Percentiles rank a stretch among this genome's conserved stretches.
phyloP scores from a whole-genome alignment of 495 filamentous ascomycete species.

The Tetracladium marchalianum region DNA sequence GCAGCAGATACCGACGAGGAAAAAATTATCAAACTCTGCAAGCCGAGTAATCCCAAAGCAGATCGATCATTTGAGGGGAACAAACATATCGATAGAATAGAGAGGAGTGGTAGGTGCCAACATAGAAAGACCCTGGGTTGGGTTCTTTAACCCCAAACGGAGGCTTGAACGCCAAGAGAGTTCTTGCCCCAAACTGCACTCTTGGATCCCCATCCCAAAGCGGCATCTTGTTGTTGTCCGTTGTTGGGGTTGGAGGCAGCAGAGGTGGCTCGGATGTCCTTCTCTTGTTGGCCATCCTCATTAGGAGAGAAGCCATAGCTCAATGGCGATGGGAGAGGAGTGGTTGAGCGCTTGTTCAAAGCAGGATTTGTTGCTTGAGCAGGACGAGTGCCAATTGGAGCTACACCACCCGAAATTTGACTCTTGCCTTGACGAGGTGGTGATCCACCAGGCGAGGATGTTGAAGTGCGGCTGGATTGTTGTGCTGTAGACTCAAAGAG shows the following conservation, averaged over 20 bases:
- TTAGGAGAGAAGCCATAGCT: slow-evolving; percentile 62
- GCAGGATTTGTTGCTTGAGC: slow-evolving; percentile 43
- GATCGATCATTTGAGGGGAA: background rate
- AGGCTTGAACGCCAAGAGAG: slow-evolving; percentile 60
- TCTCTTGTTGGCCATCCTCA: slow-evolving; percentile 17
- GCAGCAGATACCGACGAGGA: background rate
- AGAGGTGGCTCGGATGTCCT: slow-evolving; percentile 18
- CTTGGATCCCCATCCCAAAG: slow-evolving; percentile 58
- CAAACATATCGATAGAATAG: background rate
- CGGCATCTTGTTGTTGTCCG: slow-evolving; percentile 27
- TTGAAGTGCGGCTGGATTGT: slow-evolving; percentile 76
- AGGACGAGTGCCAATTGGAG: slow-evolving; percentile 90
- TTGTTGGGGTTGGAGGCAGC: slow-evolving; percentile 31
- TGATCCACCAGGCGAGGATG: slow-evolving; percentile 83
- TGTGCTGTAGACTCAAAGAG: slow-evolving; percentile 59
- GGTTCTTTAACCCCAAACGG: slow-evolving; percentile 61
- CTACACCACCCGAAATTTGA: slow-evolving; percentile 54
- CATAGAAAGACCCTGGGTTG: too few species aligned
- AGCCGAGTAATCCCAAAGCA: background rate
- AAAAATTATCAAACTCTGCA: background rate
- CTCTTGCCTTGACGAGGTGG: slow-evolving; percentile 60
- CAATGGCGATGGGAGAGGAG: slow-evolving; percentile 81
- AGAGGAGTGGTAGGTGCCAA: background rate
- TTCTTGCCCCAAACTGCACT: slow-evolving; percentile 70
- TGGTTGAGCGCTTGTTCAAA: slow-evolving; percentile 73